Evolutionary conservation across 2,329 filamentous ascomycete species (phyloP), one percentile per base, ranked within the genome.

Genomic region (Furcasterigmium sp.): DNA sequence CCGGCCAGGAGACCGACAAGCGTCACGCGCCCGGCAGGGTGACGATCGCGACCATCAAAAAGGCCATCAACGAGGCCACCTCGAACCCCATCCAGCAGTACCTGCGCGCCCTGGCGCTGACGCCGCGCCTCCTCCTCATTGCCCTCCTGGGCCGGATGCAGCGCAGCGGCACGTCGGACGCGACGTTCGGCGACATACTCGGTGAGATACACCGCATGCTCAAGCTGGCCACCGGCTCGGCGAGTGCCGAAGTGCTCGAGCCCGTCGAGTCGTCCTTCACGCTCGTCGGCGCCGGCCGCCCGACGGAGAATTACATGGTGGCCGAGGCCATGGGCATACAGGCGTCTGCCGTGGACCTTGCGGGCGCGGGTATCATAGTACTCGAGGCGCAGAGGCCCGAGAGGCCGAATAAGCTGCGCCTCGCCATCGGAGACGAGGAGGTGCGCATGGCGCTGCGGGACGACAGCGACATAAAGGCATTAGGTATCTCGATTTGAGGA

Each of bases 21-120:
- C 54, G 55, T 10, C 68, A 65, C 57, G 66, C 44, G 37, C 61
- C 58, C 17, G 72, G 72, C 28, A 78, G 84, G 41, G 93, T 98
- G 32, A 96, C 90, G 1, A 96, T 97, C 56, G 82, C 86, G 41
- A 96, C 89, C 4, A 86, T 97, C 61, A 95, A 95, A 63, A 83
- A 87, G 58, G 93, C 93, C 28, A 97, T 98, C 63, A 87, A 87
- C 56, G 93, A 98, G 68, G 91, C 91, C 5, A 97, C 91, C 1
- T 90, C 87, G 4, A 95, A 88, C 44, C 93, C 93, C 2, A 72
- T 96, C 45, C 91, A 96, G 59, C 88, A 93, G 60, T 90, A 90
- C 57, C 76, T 98, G 28, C 85, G 89, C 39, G 78, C 82, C 15
- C 76, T 97, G 18, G 88, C 93, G 0, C 75, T 96, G 34, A 78